Evolutionary conservation across 768 basidiomycete genomes (phyloP).

Genomic region (Dioszegia crocea): DNA sequence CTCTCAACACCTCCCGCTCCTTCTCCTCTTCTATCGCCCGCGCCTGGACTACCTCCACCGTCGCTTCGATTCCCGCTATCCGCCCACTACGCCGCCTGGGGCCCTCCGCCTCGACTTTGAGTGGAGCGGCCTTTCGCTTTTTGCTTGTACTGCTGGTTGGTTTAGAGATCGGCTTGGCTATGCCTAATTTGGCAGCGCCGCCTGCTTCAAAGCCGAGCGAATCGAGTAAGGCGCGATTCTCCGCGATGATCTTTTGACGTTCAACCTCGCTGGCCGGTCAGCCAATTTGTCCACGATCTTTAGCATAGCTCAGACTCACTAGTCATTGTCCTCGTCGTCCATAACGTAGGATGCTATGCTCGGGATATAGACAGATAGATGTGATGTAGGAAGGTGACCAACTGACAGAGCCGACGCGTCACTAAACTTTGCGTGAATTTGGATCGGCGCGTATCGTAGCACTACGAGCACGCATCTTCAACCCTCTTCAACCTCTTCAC

Average conservation of each 20-base stretch:
- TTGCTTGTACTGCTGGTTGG: slow-evolving; percentile 1
- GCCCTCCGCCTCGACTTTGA: slow-evolving; percentile 20
- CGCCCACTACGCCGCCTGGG: slow-evolving; percentile 35
- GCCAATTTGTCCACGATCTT: neutral
- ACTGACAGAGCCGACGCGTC: too few species aligned
- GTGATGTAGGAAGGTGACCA: too few species aligned
- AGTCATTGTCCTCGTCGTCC: slow-evolving; percentile 46
- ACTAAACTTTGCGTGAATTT: too few species aligned
- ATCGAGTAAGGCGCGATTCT: slow-evolving; percentile 43
- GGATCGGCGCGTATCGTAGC: too few species aligned
- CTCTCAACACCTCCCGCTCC: slow-evolving; percentile 33
- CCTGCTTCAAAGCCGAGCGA: slow-evolving; percentile 40
- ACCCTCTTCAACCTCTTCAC: too few species aligned
- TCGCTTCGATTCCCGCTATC: slow-evolving; percentile 39
- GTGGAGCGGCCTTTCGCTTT: slow-evolving; percentile 10
- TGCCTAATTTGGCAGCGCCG: slow-evolving; percentile 24
- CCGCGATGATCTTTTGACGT: slow-evolving; percentile 45
- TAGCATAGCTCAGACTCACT: slow-evolving; percentile 22
- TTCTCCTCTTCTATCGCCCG: slow-evolving; percentile 34
- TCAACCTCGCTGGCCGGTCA: slow-evolving; percentile 39
- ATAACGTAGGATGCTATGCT: slow-evolving; percentile 6
- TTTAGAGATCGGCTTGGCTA: slow-evolving; percentile 12
- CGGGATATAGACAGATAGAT: neutral
- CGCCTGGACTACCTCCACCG: slow-evolving; percentile 26
- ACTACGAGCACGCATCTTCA: too few species aligned